Conservation (phyloP, 768 basidiomycete species). For the Amanita rubescens region DNA sequence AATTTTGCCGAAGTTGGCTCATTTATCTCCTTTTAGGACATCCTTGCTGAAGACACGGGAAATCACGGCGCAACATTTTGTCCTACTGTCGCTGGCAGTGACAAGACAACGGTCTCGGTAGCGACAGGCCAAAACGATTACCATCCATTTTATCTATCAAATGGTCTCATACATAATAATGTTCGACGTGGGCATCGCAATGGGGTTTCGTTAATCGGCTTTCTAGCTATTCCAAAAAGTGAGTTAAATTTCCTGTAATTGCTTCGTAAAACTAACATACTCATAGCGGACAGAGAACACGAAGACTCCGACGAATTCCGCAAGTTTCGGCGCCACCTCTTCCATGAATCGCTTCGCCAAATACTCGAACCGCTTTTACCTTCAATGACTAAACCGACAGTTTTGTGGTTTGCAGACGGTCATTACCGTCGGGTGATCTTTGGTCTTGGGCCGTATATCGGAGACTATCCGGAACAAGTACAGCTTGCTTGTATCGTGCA, state of each 20-base stretch:
- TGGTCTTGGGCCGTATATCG: neutral
- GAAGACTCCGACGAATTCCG: neutral
- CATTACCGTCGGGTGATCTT: neutral
- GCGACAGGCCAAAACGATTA: constrained; percentile 1
- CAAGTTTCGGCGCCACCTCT: neutral
- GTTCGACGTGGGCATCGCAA: constrained; percentile 9
- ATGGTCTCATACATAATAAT: constrained; percentile 9
- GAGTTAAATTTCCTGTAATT: neutral
- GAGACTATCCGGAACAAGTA: neutral
- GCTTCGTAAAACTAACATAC: neutral
- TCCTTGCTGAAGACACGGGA: neutral
- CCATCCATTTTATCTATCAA: constrained; percentile 8
- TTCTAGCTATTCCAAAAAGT: constrained; percentile 12
- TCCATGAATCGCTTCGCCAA: neutral
- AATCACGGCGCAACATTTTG: neutral
- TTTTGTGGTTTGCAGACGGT: neutral
- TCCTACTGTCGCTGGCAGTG: neutral
- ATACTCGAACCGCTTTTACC: neutral
- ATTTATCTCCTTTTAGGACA: neutral
- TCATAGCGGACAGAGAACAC: neutral
- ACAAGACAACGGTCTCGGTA: neutral
- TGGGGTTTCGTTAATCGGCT: constrained; percentile 6
- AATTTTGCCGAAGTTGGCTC: neutral
- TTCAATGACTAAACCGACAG: neutral
- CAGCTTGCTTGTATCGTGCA: neutral